Percentiles rank a stretch among this genome's conserved stretches.
Conservation (phyloP, 106 monocot species). For the Hemerocallis citrina region DNA sequence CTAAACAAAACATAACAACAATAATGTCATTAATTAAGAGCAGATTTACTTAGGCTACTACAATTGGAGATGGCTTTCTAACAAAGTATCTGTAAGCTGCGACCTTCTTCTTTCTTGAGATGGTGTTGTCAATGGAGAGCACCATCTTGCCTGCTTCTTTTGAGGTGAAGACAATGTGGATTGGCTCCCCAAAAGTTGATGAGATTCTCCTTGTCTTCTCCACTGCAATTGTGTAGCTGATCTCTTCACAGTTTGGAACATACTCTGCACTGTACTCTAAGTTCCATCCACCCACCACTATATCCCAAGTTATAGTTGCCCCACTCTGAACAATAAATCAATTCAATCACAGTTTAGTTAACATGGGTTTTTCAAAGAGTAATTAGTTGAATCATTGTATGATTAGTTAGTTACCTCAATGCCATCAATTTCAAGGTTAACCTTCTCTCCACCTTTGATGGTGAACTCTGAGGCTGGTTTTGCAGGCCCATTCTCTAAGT, state of each 20-base stretch:
- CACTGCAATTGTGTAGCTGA: constrained; percentile 72
- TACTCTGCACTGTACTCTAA: constrained; percentile 82
- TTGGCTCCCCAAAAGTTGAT: constrained; percentile 21
- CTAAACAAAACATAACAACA: no score
- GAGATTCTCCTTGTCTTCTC: constrained; percentile 48
- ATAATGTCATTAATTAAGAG: no score
- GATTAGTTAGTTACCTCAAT: constrained; percentile 67
- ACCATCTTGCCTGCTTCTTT: constrained; percentile 70
- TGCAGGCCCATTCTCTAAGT: constrained; percentile 66
- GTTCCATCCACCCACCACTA: constrained; percentile 91
- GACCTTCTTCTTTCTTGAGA: constrained; percentile 52
- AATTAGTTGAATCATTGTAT: no score
- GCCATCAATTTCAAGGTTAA: constrained; percentile 93
- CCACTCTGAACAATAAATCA: no score
- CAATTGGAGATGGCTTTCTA: constrained; percentile 29
- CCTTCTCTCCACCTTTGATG: constrained; percentile 87
- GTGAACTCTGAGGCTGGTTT: constrained; percentile 96
- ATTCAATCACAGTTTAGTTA: no score
- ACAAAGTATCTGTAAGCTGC: constrained; percentile 79
- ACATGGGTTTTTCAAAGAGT: neutral
- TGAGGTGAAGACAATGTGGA: constrained; percentile 56
- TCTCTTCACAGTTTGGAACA: constrained; percentile 43
- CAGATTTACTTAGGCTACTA: no score
- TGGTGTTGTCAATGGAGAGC: constrained; percentile 64
- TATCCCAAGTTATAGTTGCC: constrained; percentile 87